Percentiles rank a stretch among this genome's conserved stretches.
Conservation (phyloP, 164 flowering plant genomes). For the Houttuynia cordata region DNA sequence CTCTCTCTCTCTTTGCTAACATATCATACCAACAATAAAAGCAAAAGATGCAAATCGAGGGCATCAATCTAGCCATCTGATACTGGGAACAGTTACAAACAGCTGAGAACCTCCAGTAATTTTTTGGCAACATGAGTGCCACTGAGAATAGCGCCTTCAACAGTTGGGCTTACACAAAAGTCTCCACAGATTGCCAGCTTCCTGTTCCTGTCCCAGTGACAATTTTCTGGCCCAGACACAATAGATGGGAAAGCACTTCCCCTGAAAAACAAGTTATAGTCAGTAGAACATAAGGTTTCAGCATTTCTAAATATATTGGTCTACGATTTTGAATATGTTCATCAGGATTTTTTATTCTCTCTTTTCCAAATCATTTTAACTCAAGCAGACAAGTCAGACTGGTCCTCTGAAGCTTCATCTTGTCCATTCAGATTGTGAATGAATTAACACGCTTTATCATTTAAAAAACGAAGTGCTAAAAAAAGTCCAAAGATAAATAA, state of each 20-base stretch:
- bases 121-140: conserved; percentile 62
- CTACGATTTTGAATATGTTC: too few relatives aligned
- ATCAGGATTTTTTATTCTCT: too few relatives aligned
- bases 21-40: too few relatives aligned
- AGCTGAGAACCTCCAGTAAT: conserved; percentile 16
- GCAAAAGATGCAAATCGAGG: neutral
- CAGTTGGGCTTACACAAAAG: conserved; percentile 69
- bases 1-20: too few relatives aligned
- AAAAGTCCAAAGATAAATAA: too few relatives aligned
- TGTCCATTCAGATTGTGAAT: too few relatives aligned
- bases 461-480: too few relatives aligned
- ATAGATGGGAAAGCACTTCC: conserved; percentile 72
- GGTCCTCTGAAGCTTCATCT: too few relatives aligned
- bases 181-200: conserved; percentile 74
- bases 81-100: neutral
- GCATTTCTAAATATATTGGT: neutral
- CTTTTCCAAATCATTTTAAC: too few relatives aligned
- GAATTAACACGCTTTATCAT: too few relatives aligned
- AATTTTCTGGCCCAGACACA: conserved; percentile 53
- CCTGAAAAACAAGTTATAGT: conserved; percentile 23
- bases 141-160: conserved; percentile 74
- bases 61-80: neutral
- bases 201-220: conserved; percentile 48
- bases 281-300: neutral
- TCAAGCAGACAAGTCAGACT: too few relatives aligned